Evolutionary conservation across 768 basidiomycete species (phyloP), one percentile per base, ranked within the genome.

Genomic region (Cyclocybe aegerita): DNA sequence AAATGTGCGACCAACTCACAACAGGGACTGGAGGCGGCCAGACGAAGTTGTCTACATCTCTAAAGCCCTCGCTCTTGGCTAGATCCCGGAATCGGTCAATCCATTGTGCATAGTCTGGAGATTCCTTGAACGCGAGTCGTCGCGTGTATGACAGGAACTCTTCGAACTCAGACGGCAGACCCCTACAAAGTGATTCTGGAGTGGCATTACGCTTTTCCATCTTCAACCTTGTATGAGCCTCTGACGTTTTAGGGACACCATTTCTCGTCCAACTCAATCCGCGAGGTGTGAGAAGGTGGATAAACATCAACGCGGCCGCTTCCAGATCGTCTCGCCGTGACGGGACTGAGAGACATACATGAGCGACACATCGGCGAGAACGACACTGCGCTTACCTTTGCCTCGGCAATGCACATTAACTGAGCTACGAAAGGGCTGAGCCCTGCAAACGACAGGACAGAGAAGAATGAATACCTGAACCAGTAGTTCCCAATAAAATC

Each of bases 401-500:
- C 85, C 85, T 42, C 81, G 80, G 58, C 88, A 91, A 64, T 91
- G 88, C 9, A 90, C 89, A 36, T 78, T 80, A 3, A 90, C 78
- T 9, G 88, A 86, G 41, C 81, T 80, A 55, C 55, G 31, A 40
- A 40, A 41, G 4, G 30, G 4, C 57, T 50, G 46, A 49, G 52
- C 43, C 48, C 40, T 39, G 29, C 14, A 29, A 12, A 16, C 32
- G n/a, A n/a, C 29, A 15, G 29, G 5, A 38, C 32, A 17, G 6
- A 14, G 30, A 4, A 29, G n/a, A 38, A 17, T 32, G 55, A 69
- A 50, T 47, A 85, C 70, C 81, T 83, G 62, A 91, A 91, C 86
- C 87, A 91, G 62, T 90, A 91, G 62, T 91, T 91, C 17, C 88
- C 88, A 46, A 90, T 82, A 55, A 91, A 90, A 59, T 88, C 84